phyloP scores from a whole-genome alignment of 768 basidiomycete species.

The Coprinopsis marcescibilis region DNA sequence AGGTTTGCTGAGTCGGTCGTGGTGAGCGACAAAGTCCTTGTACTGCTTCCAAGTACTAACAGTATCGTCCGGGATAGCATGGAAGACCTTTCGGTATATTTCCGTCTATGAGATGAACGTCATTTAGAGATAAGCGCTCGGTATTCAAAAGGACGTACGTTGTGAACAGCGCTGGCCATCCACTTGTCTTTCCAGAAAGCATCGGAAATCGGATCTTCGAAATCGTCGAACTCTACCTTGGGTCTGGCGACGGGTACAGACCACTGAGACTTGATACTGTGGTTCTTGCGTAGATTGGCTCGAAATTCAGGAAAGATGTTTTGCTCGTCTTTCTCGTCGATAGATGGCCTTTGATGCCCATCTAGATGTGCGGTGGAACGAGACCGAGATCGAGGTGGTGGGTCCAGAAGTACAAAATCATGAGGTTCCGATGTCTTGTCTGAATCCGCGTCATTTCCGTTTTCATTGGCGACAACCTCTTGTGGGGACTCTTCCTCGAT shows the following conservation, averaged over 20 bases:
- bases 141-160: constrained; percentile 46
- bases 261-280: constrained; percentile 54
- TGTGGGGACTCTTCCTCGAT: constrained; percentile 7
- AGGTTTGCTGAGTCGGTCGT: constrained; percentile 67
- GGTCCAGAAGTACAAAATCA: neutral
- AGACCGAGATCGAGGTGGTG: neutral
- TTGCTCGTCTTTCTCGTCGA: constrained; percentile 47
- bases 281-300: constrained; percentile 47
- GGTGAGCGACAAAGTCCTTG: constrained; percentile 74
- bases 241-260: constrained; percentile 64
- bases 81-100: constrained; percentile 93
- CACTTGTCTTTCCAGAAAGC: constrained; percentile 88
- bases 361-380: constrained; percentile 35
- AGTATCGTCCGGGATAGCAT: constrained; percentile 87
- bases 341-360: constrained; percentile 41
- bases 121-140: constrained; percentile 11
- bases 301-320: constrained; percentile 39
- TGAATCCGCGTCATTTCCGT: constrained; percentile 2
- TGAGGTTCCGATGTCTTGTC: neutral
- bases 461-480: constrained; percentile 5
- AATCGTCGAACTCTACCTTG: constrained; percentile 64
- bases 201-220: constrained; percentile 86
- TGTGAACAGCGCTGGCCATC: constrained; percentile 82
- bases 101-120: constrained; percentile 58
- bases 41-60: constrained; percentile 95